Base-by-base conservation (phyloP, 2,329 filamentous ascomycete species). In the Fulvia fulva region DNA sequence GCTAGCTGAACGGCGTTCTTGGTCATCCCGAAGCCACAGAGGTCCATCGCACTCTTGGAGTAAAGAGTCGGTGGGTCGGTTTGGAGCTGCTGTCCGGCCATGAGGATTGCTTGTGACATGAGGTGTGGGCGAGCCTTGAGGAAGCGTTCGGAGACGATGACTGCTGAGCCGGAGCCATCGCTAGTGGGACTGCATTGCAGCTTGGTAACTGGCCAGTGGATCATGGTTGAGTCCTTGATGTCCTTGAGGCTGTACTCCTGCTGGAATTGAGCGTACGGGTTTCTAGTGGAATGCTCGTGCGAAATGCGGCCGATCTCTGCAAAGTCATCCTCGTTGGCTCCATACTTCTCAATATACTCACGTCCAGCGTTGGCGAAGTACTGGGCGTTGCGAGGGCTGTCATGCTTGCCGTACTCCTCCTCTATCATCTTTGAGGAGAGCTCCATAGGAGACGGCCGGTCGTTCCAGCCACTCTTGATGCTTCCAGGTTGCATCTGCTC, bases 141-240 rank as follows among this genome's bases (percentile, higher is more conserved):
- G 82, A 97, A 97, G 51, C 82, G 83, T 75, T 96, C 87, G 0
- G 91, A 96, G 54, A 96, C 91, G 57, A 97, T 80, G 43, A 97
- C 87, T 9, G 90, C 90, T 0, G 93, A 91, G 0, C 91, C 93
- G 46, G 87, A 90, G 50, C 93, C 93, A 75, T 97, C 93, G 0
- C 90, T 96, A 0, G 93, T 97, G 0, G 93, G 93, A 77, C 93
- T 96, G 83, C 93, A 97, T 78, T 97, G 93, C n/a, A 97, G 87
- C 77, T 96, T 97, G 59, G 93, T 97, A 57, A 97, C 82, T 16
- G 93, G 93, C 62, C 85, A 84, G 76, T 90, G 86, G 74, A 97
- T 90, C 82, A 85, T 89, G 61, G 90, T 80, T 0, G 89, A 78
- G 32, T 87, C 80, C 70, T 89, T 74, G 73, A 97, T 81, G 75